phyloP scores from a whole-genome alignment of 805 yeast species.

The Wickerhamomyces silvicola region DNA sequence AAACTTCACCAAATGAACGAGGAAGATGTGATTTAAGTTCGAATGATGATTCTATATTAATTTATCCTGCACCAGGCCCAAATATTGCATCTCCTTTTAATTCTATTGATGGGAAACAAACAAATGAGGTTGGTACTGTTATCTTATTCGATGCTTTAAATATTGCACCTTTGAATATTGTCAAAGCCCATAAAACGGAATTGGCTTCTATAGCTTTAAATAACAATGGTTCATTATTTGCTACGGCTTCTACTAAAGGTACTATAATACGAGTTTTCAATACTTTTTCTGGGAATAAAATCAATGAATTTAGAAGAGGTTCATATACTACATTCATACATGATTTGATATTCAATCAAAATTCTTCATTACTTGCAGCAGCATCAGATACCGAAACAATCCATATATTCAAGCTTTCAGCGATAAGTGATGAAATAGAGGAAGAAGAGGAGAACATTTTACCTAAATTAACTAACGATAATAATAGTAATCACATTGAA shows the following conservation, averaged over 20 bases:
- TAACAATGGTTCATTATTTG: slow-evolving; percentile 70
- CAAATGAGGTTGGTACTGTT: slow-evolving; percentile 28
- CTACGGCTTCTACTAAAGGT: slow-evolving; percentile 87
- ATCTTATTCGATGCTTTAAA: slow-evolving; percentile 73
- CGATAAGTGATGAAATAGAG: slow-evolving; percentile 1
- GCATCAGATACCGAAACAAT: slow-evolving; percentile 60
- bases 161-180: slow-evolving; percentile 68
- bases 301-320: slow-evolving; percentile 77
- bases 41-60: slow-evolving; percentile 42
- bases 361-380: slow-evolving; percentile 45
- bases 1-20: slow-evolving; percentile 40
- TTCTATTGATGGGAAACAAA: slow-evolving; percentile 2
- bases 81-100: slow-evolving; percentile 14
- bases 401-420: slow-evolving; percentile 49
- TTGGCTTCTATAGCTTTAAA: slow-evolving; percentile 64
- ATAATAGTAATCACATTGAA: slow-evolving; percentile 1
- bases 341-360: slow-evolving; percentile 45
- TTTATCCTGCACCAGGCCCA: slow-evolving; percentile 46
- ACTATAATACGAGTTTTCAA: slow-evolving; percentile 82
- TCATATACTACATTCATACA: slow-evolving; percentile 55
- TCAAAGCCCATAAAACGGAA: slow-evolving; percentile 81
- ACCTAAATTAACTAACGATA: slow-evolving; percentile 6
- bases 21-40: slow-evolving; percentile 29
- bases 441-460: slow-evolving; percentile 8
- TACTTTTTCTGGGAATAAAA: slow-evolving; percentile 44